Conservation (phyloP, 2,329 filamentous ascomycete genomes). For the Helicocarpus griseus region DNA sequence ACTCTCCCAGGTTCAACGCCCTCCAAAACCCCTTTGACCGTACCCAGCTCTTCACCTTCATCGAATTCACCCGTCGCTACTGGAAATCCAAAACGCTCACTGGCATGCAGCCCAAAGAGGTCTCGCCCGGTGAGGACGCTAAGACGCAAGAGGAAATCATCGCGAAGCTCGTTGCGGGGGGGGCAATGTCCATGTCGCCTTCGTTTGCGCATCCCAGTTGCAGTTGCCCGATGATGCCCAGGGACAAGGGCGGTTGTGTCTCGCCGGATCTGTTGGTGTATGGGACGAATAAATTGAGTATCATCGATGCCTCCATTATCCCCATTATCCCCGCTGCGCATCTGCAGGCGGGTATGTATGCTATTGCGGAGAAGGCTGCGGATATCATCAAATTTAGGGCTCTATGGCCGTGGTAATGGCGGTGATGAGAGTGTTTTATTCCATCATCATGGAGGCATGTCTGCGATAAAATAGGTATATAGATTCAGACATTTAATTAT, state of each 20-base stretch:
- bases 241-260: constrained; percentile 23
- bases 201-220: constrained; percentile 20
- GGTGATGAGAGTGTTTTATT: no score
- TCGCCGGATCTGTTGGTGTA: constrained; percentile 21
- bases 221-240: constrained; percentile 25
- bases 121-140: constrained; percentile 10
- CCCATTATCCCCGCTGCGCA: constrained; percentile 28
- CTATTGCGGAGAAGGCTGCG: constrained; percentile 23
- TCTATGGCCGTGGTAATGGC: not conserved
- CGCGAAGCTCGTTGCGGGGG: constrained; percentile 2
- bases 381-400: constrained; percentile 17
- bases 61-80: constrained; percentile 11
- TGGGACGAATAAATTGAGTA: constrained; percentile 22
- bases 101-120: constrained; percentile 6
- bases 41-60: constrained; percentile 6
- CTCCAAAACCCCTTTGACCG: constrained; percentile 14
- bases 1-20: constrained; percentile 4
- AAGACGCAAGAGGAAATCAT: constrained; percentile 10
- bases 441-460: not conserved
- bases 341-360: constrained; percentile 30
- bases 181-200: not conserved
- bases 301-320: constrained; percentile 28
- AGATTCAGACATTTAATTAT: not conserved
- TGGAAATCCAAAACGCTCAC: constrained; percentile 5
- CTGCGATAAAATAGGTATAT: no score